These are phyloP conservation scores for Dactylellina drechsleri DNA, from an alignment of 2,329 filamentous ascomycete genomes.

Conservation along the genomic window DNA sequence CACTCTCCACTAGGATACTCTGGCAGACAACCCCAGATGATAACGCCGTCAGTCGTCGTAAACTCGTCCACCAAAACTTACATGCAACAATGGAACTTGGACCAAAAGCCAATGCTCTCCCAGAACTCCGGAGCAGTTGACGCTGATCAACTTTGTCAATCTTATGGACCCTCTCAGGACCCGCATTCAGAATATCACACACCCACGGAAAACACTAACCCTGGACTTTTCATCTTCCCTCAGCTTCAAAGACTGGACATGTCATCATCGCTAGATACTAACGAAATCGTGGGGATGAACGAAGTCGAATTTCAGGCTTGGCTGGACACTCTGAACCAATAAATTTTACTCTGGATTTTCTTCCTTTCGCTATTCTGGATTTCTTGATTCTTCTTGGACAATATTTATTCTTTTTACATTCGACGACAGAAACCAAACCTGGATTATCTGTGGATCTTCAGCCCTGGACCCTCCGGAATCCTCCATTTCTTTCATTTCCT, in stretches of 20 bases:
- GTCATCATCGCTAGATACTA: constrained; percentile 14
- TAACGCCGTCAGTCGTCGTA: constrained; percentile 7
- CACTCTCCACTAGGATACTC: constrained; percentile 43
- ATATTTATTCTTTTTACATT: constrained; percentile 9
- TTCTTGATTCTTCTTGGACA: constrained; percentile 12
- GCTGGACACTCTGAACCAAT: constrained; percentile 20
- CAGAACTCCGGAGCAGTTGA: constrained; percentile 34
- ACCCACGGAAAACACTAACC: constrained; percentile 32
- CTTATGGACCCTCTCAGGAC: constrained; percentile 28
- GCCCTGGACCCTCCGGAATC: constrained; percentile 29
- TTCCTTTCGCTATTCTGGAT: neutral
- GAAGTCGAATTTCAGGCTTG: constrained; percentile 34
- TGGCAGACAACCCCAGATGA: constrained; percentile 15
- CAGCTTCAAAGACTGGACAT: constrained; percentile 30
- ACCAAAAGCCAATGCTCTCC: constrained; percentile 17
- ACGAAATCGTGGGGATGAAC: constrained; percentile 21
- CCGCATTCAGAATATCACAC: constrained; percentile 35
- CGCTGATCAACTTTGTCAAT: constrained; percentile 6
- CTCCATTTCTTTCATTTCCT: constrained; percentile 5
- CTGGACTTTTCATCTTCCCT: constrained; percentile 20
- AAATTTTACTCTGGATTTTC: constrained; percentile 3
- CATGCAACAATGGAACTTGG: constrained; percentile 25
- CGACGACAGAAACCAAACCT: constrained; percentile 33
- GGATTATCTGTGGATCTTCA: constrained; percentile 21
- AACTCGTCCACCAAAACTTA: constrained; percentile 1